Percentiles rank a stretch among this genome's conserved stretches.
phyloP scores from a whole-genome alignment of 352 stramenopile species.

The Globisporangium viniferum region DNA sequence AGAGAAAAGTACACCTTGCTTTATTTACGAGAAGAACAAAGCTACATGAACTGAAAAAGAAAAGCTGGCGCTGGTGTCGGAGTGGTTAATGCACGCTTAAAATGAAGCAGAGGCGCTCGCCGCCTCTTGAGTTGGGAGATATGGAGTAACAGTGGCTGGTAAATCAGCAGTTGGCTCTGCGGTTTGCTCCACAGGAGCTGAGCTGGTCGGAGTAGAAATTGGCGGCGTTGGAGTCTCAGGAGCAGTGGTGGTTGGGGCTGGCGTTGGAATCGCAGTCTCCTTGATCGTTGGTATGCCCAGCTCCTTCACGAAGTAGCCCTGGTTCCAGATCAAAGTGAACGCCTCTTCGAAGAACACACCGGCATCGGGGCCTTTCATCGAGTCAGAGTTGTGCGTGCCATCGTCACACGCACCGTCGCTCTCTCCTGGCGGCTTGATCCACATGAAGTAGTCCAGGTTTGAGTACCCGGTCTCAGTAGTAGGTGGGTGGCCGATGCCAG shows the following conservation, averaged over 20 bases:
- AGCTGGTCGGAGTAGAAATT: neutral
- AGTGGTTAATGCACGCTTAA: too few species aligned
- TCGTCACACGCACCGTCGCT: conserved; percentile 51
- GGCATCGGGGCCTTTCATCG: conserved; percentile 46
- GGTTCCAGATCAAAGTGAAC: conserved; percentile 64
- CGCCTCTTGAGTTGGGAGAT: too few species aligned
- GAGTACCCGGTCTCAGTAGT: conserved; percentile 40
- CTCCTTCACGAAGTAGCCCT: conserved; percentile 57
- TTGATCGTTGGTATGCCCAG: conserved; percentile 36
- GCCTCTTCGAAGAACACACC: conserved; percentile 52
- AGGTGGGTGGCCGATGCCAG: conserved; percentile 44
- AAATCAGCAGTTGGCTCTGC: too few species aligned
- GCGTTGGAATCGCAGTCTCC: neutral
- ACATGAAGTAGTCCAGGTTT: conserved; percentile 75
- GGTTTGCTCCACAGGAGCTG: neutral
- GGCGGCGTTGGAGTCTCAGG: too few species aligned
- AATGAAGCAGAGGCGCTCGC: too few species aligned
- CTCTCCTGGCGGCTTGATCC: conserved; percentile 66
- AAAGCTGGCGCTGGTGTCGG: too few species aligned
- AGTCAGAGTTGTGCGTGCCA: conserved; percentile 30
- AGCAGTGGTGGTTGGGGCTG: neutral
- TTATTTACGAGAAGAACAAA: too few species aligned
- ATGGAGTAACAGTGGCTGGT: too few species aligned
- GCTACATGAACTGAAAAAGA: too few species aligned
- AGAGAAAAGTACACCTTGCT: too few species aligned